Conservation (phyloP, 2,329 filamentous ascomycete species). For the Madurella fahalii region DNA sequence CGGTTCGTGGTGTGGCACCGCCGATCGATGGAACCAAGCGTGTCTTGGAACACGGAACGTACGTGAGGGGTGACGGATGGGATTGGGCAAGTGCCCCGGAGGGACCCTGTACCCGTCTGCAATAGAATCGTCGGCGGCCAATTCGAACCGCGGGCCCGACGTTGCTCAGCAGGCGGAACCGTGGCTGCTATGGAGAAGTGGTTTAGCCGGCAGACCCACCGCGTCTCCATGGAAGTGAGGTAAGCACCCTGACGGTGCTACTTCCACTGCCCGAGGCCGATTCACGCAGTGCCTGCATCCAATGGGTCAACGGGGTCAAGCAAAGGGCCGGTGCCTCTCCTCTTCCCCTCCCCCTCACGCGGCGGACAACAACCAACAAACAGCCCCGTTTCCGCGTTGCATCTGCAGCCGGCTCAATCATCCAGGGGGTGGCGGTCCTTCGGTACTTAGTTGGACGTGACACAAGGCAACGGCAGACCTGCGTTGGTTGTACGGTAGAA, state of each 20-base stretch:
- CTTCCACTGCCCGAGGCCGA: background rate
- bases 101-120: background rate
- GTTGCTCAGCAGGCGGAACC: background rate
- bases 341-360: slow-evolving; percentile 7
- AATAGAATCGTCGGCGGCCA: slow-evolving; percentile 1
- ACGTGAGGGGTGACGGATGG: background rate
- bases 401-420: slow-evolving; percentile 2
- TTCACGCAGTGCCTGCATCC: background rate
- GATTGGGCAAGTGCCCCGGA: background rate
- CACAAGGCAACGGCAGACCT: background rate
- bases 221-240: background rate
- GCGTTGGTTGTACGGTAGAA: slow-evolving; percentile 17
- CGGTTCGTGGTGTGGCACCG: background rate
- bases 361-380: slow-evolving; percentile 2
- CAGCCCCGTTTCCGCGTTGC: background rate
- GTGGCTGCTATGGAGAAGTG: background rate
- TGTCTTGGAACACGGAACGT: background rate
- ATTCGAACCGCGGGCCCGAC: background rate
- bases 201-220: slow-evolving; percentile 7
- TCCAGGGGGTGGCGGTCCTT: background rate
- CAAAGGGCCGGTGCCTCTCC: background rate
- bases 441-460: slow-evolving; percentile 11
- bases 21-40: slow-evolving; percentile 1
- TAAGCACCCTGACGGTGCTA: slow-evolving; percentile 2
- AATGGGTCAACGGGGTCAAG: background rate